Evolutionary conservation across 148 eudicot genomes (phyloP), one percentile per base, ranked within the genome.

Genomic region (Oxyria digyna): DNA sequence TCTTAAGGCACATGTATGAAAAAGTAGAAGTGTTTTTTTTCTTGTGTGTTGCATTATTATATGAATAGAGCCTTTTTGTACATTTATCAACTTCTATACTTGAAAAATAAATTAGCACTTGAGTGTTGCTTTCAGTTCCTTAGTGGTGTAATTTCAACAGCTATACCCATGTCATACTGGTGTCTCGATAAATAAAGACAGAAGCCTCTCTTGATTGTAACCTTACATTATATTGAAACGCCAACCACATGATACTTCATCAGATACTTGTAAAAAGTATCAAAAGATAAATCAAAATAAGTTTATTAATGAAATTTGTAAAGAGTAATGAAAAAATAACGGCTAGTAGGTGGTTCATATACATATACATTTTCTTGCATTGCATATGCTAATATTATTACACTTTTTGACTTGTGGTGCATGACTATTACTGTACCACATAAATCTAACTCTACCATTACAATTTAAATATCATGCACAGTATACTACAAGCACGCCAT

Each of bases 391-490:
- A 8, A 52, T 52, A 52, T 52, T 15, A 54, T 54, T 23, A 23
- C 32, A 54, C 62, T 54, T 54, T 54, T 54, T 54, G 62, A 54
- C 62, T 54, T 54, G 23, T 10, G 62, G 12, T 54, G 31, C 62
- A 52, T 24, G 29, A 23, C 0, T 52, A 18, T 0, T 29, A 21
- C 59, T 21, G 27, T 52, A 21, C 59, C 29, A 1, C 59, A 52
- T 24, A 23, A 42, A 52, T 13, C 52, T 54, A 54, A 54, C 62
- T 31, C 52, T 46, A 46, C 52, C 24, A 54, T 26, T 3, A 24
- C 10, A 3, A 29, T 17, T 21, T 21, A 17, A 24, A 54, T 54
- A 20, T 49, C 8, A 49, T 20, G 57, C 12, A 49, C 26, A 49
- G 57, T 49, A 27, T 18, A 49, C 21, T 21, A 21, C 57, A 49